Conservation (phyloP, 345 rosid species). For the Lepidium didymum region DNA sequence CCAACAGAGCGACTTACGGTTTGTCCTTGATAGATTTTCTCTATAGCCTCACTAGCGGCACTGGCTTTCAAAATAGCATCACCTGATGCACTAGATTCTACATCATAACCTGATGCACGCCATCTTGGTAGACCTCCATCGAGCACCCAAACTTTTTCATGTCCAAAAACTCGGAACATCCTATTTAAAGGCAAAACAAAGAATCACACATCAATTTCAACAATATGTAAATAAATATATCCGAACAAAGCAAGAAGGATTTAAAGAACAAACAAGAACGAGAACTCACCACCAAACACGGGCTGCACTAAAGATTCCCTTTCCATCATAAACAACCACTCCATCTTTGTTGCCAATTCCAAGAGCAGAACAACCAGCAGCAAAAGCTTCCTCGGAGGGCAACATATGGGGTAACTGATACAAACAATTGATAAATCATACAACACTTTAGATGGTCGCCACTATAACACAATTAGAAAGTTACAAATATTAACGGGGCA, state of each 20-base stretch:
- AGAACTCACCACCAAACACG: constrained; percentile 98
- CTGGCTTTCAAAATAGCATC: constrained; percentile 93
- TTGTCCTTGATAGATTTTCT: constrained; percentile 87
- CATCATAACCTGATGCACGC: constrained; percentile 97
- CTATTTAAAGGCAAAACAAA: constrained; percentile 30
- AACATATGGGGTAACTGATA: constrained; percentile 95
- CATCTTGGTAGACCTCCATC: constrained; percentile 98
- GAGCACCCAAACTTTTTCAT: constrained; percentile 83
- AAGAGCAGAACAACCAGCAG: constrained; percentile 94
- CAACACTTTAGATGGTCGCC: background rate
- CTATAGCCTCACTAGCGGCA: constrained; percentile 96
- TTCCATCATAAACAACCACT: constrained; percentile 94
- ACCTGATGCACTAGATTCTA: constrained; percentile 96
- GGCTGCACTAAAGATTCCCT: constrained; percentile 96
- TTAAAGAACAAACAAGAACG: background rate
- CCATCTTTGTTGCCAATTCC: constrained; percentile 87
- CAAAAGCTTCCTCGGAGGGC: constrained; percentile 94
- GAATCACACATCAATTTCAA: background rate
- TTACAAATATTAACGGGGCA: background rate
- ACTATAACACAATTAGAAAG: background rate
- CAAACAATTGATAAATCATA: constrained; percentile 9
- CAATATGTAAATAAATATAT: background rate
- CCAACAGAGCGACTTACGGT: constrained; percentile 38
- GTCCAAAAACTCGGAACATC: constrained; percentile 98
- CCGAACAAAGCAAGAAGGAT: background rate